Percentiles rank a stretch among this genome's conserved stretches.
These are phyloP conservation scores for Austroboletus eburneus DNA, from an alignment of 768 basidiomycete genomes.

Conservation along the genomic window DNA sequence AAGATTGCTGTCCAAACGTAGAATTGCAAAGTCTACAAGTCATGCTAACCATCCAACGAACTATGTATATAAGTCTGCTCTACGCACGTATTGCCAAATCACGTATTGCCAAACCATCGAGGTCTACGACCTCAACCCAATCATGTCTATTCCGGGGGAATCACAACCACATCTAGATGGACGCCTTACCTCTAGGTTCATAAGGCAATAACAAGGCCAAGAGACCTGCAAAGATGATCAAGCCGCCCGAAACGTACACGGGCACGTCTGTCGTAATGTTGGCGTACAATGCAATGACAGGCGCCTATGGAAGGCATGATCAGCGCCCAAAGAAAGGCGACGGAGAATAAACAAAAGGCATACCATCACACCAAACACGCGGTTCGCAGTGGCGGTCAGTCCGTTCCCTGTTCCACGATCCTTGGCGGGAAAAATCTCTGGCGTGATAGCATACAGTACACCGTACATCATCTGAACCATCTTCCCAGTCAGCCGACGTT, in stretches of 20 bases:
- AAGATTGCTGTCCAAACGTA: no score
- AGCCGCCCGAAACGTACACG: constrained; percentile 64
- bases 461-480: constrained; percentile 63
- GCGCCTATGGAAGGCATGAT: constrained; percentile 41
- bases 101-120: no score
- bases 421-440: constrained; percentile 69
- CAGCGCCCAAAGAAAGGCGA: neutral
- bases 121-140: neutral
- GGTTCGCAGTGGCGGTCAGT: constrained; percentile 52
- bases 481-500: neutral
- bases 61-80: no score
- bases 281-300: constrained; percentile 67
- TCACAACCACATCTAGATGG: constrained; percentile 43
- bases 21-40: no score
- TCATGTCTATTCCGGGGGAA: neutral
- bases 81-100: no score
- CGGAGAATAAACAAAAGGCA: neutral
- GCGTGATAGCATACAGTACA: constrained; percentile 65
- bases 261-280: constrained; percentile 62
- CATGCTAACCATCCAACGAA: no score
- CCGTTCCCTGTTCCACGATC: constrained; percentile 73
- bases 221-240: constrained; percentile 57
- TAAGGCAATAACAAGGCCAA: constrained; percentile 65
- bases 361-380: constrained; percentile 69
- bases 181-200: constrained; percentile 71